A percentile compares a stretch with the other conserved stretches of the same genome.
Conservation (phyloP, 805 yeast species). For the Myxozyma melibiosi region DNA sequence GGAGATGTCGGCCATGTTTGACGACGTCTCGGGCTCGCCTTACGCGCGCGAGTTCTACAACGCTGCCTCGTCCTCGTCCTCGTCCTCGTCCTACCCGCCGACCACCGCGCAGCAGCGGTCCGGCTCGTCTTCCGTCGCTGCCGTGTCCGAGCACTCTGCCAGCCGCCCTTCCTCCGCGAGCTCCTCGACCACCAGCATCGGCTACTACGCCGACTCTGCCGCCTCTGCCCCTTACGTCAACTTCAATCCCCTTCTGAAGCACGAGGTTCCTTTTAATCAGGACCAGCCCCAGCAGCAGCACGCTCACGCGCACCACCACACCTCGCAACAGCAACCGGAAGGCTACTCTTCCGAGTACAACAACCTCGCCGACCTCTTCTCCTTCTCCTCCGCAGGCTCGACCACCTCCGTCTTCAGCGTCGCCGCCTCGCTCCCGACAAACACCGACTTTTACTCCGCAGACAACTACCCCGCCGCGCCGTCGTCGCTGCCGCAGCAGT, state of each 20-base stretch:
- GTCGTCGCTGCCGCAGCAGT: too few species aligned
- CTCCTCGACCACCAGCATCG: background rate
- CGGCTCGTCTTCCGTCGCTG: too few species aligned
- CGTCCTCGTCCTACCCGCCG: background rate
- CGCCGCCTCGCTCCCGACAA: background rate
- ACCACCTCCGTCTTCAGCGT: background rate
- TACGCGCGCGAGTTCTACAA: constrained; percentile 8
- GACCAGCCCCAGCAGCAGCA: background rate
- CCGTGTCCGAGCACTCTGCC: background rate
- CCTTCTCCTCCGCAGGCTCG: background rate
- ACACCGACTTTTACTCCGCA: background rate
- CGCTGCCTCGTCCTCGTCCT: constrained; percentile 6
- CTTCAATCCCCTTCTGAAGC: too few species aligned
- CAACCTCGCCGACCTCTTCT: background rate
- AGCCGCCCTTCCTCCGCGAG: constrained; percentile 2
- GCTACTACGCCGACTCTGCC: constrained; percentile 8
- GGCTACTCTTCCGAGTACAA: background rate
- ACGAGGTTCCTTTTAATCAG: background rate
- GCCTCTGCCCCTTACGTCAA: too few species aligned
- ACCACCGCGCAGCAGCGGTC: background rate
- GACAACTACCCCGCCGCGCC: too few species aligned
- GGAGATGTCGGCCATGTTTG: constrained; percentile 4
- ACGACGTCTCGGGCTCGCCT: background rate
- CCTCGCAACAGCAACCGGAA: background rate
- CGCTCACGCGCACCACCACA: background rate